These are phyloP conservation scores for Elsinoe australis DNA, from an alignment of 2,329 filamentous ascomycete genomes.

Conservation along the genomic window DNA sequence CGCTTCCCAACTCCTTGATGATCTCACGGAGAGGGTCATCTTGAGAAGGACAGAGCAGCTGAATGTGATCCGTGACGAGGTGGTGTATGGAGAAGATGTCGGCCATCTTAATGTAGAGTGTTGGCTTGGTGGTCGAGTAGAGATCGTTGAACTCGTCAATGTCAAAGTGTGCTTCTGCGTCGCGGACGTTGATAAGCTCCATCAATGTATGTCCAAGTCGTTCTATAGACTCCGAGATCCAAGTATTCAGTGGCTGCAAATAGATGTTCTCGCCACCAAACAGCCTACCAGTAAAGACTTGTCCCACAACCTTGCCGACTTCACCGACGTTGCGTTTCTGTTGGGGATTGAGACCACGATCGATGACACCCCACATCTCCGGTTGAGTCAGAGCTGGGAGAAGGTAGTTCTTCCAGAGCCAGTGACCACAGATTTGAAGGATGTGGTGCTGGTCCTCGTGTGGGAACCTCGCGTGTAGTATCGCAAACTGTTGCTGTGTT, in stretches of 20 bases:
- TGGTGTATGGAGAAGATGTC: conserved; percentile 96
- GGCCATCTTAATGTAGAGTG: conserved; percentile 97
- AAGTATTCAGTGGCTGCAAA: conserved; percentile 87
- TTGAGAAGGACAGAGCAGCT: conserved; percentile 65
- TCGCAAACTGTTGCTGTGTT: conserved; percentile 75
- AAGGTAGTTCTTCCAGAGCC: conserved; percentile 91
- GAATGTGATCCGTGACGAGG: conserved; percentile 71
- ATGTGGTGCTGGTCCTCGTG: conserved; percentile 69
- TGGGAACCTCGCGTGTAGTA: conserved; percentile 67
- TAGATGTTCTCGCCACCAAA: conserved; percentile 96
- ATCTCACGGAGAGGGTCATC: conserved; percentile 89
- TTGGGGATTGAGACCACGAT: conserved; percentile 77
- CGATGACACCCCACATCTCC: conserved; percentile 86
- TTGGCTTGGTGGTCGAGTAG: conserved; percentile 92
- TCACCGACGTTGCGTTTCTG: conserved; percentile 89
- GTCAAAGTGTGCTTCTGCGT: conserved; percentile 87
- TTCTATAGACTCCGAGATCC: conserved; percentile 76
- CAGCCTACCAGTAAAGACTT: conserved; percentile 75
- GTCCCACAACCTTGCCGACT: conserved; percentile 83
- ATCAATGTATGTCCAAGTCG: conserved; percentile 68
- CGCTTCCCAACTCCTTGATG: conserved; percentile 86
- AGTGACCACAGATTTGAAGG: conserved; percentile 77
- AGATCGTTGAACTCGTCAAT: conserved; percentile 99
- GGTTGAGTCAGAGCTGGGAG: conserved; percentile 83
- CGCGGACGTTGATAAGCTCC: conserved; percentile 71